These are phyloP conservation scores for Tolypocladium endophyticum DNA, from an alignment of 2,329 filamentous ascomycete genomes.

Conservation along the genomic window DNA sequence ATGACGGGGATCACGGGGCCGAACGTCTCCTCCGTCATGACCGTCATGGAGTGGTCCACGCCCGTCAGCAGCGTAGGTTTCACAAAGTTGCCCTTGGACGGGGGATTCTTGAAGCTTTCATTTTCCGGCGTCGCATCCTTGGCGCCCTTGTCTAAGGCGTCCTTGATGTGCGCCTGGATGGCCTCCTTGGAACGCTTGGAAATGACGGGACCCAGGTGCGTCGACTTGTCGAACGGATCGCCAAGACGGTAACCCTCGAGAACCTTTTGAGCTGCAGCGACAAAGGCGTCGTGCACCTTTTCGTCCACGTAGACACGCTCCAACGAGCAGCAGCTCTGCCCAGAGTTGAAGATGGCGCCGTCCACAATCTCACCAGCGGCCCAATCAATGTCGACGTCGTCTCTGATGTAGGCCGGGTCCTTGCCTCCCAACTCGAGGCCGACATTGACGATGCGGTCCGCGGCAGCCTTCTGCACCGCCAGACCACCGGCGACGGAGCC, in stretches of 20 bases:
- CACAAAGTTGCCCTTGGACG: conserved; percentile 77
- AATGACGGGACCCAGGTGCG: conserved; percentile 80
- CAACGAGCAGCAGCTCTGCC: conserved; percentile 92
- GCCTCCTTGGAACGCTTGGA: conserved; percentile 67
- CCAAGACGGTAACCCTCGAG: conserved; percentile 75
- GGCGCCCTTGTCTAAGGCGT: conserved; percentile 75
- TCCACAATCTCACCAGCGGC: conserved; percentile 91
- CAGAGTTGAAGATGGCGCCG: conserved; percentile 93
- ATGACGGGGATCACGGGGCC: conserved; percentile 86
- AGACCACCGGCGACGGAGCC: conserved; percentile 84
- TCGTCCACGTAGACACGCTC: conserved; percentile 88
- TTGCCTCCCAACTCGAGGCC: conserved; percentile 91
- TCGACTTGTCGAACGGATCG: conserved; percentile 70
- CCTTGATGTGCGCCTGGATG: conserved; percentile 69
- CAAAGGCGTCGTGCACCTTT: conserved; percentile 72
- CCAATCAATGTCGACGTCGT: conserved; percentile 82
- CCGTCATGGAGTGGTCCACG: conserved; percentile 71
- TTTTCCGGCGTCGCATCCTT: conserved; percentile 78
- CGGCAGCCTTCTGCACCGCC: conserved; percentile 73
- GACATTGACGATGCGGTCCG: conserved; percentile 74
- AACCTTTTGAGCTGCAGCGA: conserved; percentile 69
- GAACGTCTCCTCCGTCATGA: conserved; percentile 94
- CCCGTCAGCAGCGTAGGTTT: conserved; percentile 72
- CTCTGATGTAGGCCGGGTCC: conserved; percentile 81
- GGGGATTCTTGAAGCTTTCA: conserved; percentile 60